Percentiles rank a stretch among this genome's conserved stretches.
These are phyloP conservation scores for Acer campestre DNA, from an alignment of 345 rosid genomes.

Conservation along the genomic window DNA sequence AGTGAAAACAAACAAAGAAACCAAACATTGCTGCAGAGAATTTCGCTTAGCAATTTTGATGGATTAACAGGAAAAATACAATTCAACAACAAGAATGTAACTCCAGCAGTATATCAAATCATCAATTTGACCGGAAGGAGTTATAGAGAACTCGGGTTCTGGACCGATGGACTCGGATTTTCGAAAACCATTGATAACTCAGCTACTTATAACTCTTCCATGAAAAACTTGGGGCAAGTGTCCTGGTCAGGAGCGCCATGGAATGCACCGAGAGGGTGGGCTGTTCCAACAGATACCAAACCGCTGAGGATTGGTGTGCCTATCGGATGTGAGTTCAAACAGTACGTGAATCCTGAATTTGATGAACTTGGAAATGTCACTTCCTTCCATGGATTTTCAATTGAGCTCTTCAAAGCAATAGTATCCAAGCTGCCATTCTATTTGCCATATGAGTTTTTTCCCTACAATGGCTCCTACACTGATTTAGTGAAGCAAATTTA, in stretches of 20 bases:
- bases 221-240: constrained; percentile 25
- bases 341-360: background rate
- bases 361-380: background rate
- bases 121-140: constrained; percentile 27
- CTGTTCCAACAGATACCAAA: background rate
- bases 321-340: background rate
- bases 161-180: constrained; percentile 30
- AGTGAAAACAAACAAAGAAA: background rate
- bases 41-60: constrained; percentile 10
- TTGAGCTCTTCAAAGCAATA: constrained; percentile 16
- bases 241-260: constrained; percentile 30
- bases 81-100: constrained; percentile 15
- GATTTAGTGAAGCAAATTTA: constrained; percentile 18
- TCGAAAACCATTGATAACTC: background rate
- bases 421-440: constrained; percentile 13
- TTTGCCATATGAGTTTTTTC: constrained; percentile 10
- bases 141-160: constrained; percentile 29
- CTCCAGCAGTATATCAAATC: constrained; percentile 14
- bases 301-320: constrained; percentile 32
- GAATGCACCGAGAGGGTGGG: constrained; percentile 31
- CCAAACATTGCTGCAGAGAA: background rate
- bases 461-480: constrained; percentile 21
- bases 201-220: background rate
- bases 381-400: constrained; percentile 19
- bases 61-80: constrained; percentile 26